Base-by-base conservation (phyloP, 345 rosid genomes). In the Adansonia digitata region DNA sequence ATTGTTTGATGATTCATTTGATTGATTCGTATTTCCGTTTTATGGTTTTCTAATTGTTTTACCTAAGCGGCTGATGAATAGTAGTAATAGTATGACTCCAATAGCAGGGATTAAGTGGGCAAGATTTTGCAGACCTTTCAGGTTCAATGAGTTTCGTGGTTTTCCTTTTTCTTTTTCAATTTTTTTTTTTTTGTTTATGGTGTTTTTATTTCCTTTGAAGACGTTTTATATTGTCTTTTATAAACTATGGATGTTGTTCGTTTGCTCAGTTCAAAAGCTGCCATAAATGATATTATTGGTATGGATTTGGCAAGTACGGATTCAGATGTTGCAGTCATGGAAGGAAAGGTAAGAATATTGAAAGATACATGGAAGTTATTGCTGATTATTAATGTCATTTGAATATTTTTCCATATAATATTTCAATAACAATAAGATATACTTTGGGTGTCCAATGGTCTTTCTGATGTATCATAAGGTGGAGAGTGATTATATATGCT, bases 221-320 rank as follows among this genome's bases (percentile, higher is more conserved):
- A 69, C 11, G 26, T 29, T 48, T 29, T 48, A 31, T 29, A 29
- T 69, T 48, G 24, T 3, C 43, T 17, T 18, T 37, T 31, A n/a
- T 48, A 29, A 51, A 48, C 24, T 10, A 69, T 45, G 5, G 10
- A 49, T 31, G 7, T 18, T 49, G 17, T 69, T 69, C 49, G 43
- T 69, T 69, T 69, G 7, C 72, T 49, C 43, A 69, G 73, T 53
- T 49, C 73, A 29, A 69, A 51, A 48, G 73, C 73, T 29, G 59
- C 73, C 49, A 9, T 69, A 49, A 69, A 69, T 69, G 59, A 69
- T 48, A 27, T 69, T 29, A 49, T 69, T 31, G 73, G 42, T 29
- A 18, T 29, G 1, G 73, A 69, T 43, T 26, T 43, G n/a, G 22
- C 22, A 1, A 67, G 26, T 69, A 9, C 43, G 17, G 43, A 48